Percentiles rank a stretch among this genome's conserved stretches.
phyloP scores from a whole-genome alignment of 345 rosid species.

The Corchorus capsularis region DNA sequence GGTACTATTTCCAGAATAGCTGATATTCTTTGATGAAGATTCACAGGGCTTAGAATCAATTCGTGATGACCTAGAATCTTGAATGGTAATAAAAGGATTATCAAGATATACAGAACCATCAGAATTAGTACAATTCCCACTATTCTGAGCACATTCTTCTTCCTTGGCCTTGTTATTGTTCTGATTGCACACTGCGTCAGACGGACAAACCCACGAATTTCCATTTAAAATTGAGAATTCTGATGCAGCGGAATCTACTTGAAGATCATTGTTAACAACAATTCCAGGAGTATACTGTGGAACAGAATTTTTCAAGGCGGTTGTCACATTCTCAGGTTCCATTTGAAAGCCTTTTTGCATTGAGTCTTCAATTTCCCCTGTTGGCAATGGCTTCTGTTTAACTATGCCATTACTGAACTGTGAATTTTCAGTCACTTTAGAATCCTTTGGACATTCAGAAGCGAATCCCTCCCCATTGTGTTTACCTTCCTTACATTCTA shows the following conservation, averaged over 20 bases:
- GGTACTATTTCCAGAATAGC: background rate
- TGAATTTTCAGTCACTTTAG: background rate
- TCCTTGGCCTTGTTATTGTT: background rate
- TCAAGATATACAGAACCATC: background rate
- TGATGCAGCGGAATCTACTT: background rate
- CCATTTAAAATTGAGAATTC: background rate
- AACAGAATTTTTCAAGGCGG: background rate
- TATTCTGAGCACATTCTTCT: background rate
- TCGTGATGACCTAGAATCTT: background rate
- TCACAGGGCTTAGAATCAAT: background rate
- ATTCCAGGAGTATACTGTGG: background rate
- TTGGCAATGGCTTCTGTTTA: background rate
- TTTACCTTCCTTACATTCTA: background rate
- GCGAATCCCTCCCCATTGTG: background rate
- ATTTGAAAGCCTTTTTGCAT: background rate
- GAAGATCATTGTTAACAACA: background rate
- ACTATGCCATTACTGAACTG: background rate
- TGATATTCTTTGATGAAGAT: background rate
- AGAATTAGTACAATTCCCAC: background rate
- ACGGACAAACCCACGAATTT: background rate
- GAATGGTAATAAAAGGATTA: background rate
- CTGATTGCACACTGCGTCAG: background rate
- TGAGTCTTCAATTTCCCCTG: background rate
- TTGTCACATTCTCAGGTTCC: background rate
- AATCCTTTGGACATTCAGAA: background rate